Evolutionary conservation across 2,329 filamentous ascomycete species (phyloP), one percentile per base, ranked within the genome.

Genomic region (Colletotrichum agaves): DNA sequence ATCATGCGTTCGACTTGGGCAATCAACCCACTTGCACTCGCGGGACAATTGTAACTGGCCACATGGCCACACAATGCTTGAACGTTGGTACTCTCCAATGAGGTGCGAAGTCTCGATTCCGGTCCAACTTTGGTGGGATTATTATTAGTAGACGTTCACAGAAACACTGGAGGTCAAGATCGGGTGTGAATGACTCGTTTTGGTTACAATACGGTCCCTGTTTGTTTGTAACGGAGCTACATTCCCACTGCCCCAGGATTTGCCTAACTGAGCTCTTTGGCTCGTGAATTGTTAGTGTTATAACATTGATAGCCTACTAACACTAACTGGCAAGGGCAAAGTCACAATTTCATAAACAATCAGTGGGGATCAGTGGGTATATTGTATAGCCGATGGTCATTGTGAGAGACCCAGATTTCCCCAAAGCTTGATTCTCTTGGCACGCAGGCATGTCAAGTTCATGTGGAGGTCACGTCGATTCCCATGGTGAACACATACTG

Each of bases 371-470:
- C n/a, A n/a, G n/a, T n/a, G n/a, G n/a, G n/a, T n/a, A n/a, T n/a
- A n/a, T n/a, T n/a, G n/a, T n/a, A n/a, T n/a, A n/a, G 27, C 63
- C 63, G 63, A 67, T 63, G 17, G 35, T n/a, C n/a, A 23, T 7
- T n/a, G n/a, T 21, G 10, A 13, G 10, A 13, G n/a, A 41, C 27
- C 35, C 27, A 27, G 19, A 13, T 33, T 13, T 19, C 17, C 12
- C 21, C 50, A 39, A 63, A 63, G 63, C 64, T 64, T 67, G 61
- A 39, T 59, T 59, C 7, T 59, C 64, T 67, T 61, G 61, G 64
- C 61, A 31, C 33, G 13, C 37, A 46, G 46, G 61, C 8, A 6
- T 11, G 5, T 7, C 35, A 7, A 50, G 44, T 27, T 57, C 50
- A 44, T 23, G n/a, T 31, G 23, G 41, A 33, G 13, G 49, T 62